Evolutionary conservation across 768 basidiomycete genomes (phyloP), one percentile per base, ranked within the genome.

Genomic region (Collybia sp.): DNA sequence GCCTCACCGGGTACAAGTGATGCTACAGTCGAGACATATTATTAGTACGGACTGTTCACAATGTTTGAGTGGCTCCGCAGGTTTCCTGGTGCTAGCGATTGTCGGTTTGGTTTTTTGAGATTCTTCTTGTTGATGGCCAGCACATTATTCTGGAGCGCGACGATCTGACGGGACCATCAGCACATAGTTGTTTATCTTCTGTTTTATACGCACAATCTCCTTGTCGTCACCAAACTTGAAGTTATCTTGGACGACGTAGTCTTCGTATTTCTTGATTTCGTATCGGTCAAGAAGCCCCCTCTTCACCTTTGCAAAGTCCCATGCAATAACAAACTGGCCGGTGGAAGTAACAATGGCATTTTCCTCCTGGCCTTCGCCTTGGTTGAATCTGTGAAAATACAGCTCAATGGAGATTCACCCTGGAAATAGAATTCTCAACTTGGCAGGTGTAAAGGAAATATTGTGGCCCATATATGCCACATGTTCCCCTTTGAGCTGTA

Each of bases 161-260:
- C 95, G 57, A 99, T 89, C 91, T 94, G 58, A n/a, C 50, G 32
- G 40, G 54, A 30, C 40, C 36, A 36, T 30, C 40, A 46, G 46
- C 25, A 42, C 45, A 30, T 44, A 18, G 30, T 10, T 42, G 40
- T 17, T 33, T 25, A 37, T 25, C 46, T 32, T 44, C 13, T 31
- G 33, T 30, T 42, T 41, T 37, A 43, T 45, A 72, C 88, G 58
- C 56, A 93, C 92, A 60, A 99, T 97, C 61, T 97, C 86, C 59
- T 92, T 89, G 67, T 98, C 94, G 57, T 95, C 91, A 12, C 93
- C 95, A 59, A 94, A 98, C 68, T 86, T 90, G 82, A 99, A 99
- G 67, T 87, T 91, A 65, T 99, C 96, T 53, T 96, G 94, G 0
- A 98, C 93, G 47, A 98, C 93, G 39, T 79, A 75, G 56, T 95